Evolutionary conservation across 2,329 filamentous ascomycete genomes (phyloP).

Genomic region (Pestalotiopsis sp.): DNA sequence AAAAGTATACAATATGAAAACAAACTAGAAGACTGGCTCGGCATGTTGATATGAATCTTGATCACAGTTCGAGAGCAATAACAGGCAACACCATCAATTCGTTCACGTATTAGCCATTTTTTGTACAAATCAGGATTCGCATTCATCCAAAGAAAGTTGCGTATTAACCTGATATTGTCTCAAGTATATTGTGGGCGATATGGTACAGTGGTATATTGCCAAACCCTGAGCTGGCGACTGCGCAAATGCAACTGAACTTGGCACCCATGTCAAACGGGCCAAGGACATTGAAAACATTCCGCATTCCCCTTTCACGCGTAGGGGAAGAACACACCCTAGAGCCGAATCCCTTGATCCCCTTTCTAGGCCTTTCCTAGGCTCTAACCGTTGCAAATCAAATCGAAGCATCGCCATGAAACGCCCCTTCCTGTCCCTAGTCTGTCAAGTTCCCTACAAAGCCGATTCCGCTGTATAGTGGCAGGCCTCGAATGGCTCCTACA

Average conservation of each 20-base stretch:
- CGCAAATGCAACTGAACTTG: background rate
- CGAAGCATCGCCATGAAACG: constrained; percentile 27
- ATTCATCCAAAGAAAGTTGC: background rate
- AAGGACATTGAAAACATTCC: background rate
- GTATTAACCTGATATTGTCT: background rate
- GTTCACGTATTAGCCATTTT: background rate
- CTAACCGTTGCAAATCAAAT: constrained; percentile 23
- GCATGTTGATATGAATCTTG: background rate
- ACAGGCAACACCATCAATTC: background rate
- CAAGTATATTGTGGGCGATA: background rate
- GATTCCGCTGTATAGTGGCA: constrained; percentile 7
- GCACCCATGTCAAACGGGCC: background rate
- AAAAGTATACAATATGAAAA: background rate
- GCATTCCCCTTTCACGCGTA: background rate
- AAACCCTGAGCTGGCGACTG: background rate
- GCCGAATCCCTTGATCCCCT: background rate
- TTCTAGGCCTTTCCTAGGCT: constrained; percentile 18
- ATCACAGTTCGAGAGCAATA: background rate
- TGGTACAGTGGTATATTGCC: constrained; percentile 5
- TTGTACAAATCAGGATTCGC: background rate
- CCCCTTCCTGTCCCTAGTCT: constrained; percentile 27
- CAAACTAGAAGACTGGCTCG: background rate
- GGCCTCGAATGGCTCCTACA: background rate
- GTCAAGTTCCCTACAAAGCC: constrained; percentile 20
- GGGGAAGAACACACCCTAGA: background rate